Base-by-base conservation (phyloP, 2,329 filamentous ascomycete genomes). In the Colletotrichum simmondsii region DNA sequence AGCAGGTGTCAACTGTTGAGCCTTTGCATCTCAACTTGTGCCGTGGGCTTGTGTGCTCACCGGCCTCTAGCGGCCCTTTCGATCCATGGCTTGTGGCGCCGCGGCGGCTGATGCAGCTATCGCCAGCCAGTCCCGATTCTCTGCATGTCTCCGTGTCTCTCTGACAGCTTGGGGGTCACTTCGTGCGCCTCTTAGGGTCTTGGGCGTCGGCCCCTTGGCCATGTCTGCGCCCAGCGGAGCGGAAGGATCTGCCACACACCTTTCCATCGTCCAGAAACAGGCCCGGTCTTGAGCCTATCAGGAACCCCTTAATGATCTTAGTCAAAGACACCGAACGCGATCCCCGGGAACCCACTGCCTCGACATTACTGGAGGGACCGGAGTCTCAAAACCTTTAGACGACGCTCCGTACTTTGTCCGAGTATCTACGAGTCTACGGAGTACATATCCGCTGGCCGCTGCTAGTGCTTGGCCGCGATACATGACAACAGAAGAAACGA, bases 211-310 rank as follows among this genome's bases (percentile, higher is more conserved):
- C 65, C 71, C 67, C 71, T 66, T 32, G 35, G 35, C 60, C 60
- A 68, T 49, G 19, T 26, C 32, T 12, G 37, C 58, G 52, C 65
- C 65, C 70, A 69, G 22, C n/a, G 46, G 57, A 28, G 28, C 63
- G 62, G 63, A 64, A 71, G 60, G 68, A 72, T 73, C 62, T 73
- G 22, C 57, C 57, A 72, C 62, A 67, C 71, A 35, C 32, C 58
- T 28, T 30, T 28, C 59, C 42, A 63, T 63, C 64, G 35, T 22
- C 35, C 35, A 61, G 56, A 58, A 42, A 59, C 28, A 58, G 24
- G 61, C 61, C 62, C 62, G 71, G 52, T 71, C 46, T 49, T 63
- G 57, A 28, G 62, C 71, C 71, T 73, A 73, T 72, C 62, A 72
- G 57, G 28, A 24, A 32, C 26, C 56, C n/a, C 24, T 63, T 22